Conservation (phyloP, 192 early-diverging fungal genomes). For the Coemansia sp. region DNA sequence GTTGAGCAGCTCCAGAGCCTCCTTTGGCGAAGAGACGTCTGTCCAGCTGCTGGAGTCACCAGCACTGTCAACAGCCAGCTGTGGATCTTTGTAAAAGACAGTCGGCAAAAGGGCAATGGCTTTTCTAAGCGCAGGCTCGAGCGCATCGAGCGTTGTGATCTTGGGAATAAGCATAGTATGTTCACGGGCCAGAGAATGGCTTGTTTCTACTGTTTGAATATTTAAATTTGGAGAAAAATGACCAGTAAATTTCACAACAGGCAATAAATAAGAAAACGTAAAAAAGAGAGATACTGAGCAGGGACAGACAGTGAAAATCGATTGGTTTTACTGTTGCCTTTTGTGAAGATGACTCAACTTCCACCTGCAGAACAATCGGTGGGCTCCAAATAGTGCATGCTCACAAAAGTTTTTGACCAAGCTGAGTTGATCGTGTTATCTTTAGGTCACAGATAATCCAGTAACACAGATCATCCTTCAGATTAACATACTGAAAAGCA, state of each 20-base stretch:
- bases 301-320: not conserved
- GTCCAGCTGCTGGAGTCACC: constrained; percentile 22
- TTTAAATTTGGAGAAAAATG: not conserved
- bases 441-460: too few relatives aligned
- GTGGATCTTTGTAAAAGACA: constrained; percentile 19
- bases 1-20: constrained; percentile 37
- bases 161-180: constrained; percentile 45
- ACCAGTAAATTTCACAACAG: not conserved
- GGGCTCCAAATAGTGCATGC: too few relatives aligned
- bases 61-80: constrained; percentile 9
- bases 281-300: not conserved
- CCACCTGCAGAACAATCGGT: too few relatives aligned
- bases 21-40: constrained; percentile 8
- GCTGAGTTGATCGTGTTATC: too few relatives aligned
- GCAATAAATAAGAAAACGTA: not conserved
- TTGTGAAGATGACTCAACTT: too few relatives aligned
- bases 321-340: too few relatives aligned
- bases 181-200: not conserved
- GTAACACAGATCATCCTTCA: too few relatives aligned
- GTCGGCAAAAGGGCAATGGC: constrained; percentile 23
- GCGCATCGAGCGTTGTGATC: constrained; percentile 16
- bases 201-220: not conserved
- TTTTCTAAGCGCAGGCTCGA: constrained; percentile 19
- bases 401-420: too few relatives aligned
- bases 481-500: too few relatives aligned